Base-by-base conservation (phyloP, 2,329 filamentous ascomycete genomes). In the Ilyonectria destructans region DNA sequence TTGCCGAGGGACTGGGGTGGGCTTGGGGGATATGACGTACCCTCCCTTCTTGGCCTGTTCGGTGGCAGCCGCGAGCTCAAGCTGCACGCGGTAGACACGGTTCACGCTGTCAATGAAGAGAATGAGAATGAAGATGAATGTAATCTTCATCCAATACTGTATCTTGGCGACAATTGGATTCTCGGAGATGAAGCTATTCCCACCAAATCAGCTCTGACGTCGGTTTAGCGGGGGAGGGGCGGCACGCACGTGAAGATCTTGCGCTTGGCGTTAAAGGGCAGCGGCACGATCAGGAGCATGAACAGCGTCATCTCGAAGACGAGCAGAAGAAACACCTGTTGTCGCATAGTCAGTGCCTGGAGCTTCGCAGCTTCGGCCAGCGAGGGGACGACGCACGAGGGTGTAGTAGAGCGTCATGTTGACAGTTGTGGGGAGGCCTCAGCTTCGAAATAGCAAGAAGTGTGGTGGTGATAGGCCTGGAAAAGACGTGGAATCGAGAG, bases 141-240 rank as follows among this genome's bases (percentile, higher is more conserved):
- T 97, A 65, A 99, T 99, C 89, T 98, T 98, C 85, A 99, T 88
- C 77, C 95, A 96, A 86, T 99, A 98, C 86, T 98, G 96, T 72
- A 98, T 82, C 82, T 98, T 98, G 46, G 95, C 96, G 67, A 99
- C 89, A 59, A 91, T 69, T 0, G 88, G 92, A 80, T 92, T 97
- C 80, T 96, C 94, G 60, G 95, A 98, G 79, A 99, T 95, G 89
- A 99, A 99, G 77, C 92, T 94, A 70, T 62, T 40, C 21, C 13
- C 23, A 51, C 21, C 33, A 33, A 19, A 58, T 74, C 51, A 70
- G 67, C 57, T 37, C 17, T 35, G 6, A 33, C 46, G 60, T 60
- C 13, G 56, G 15, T 9, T 21, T 17, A 21, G 48, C 37, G 46
- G 6, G 23, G 62, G 26, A n/a, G 40, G 26, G 21, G 35, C 19